Evolutionary conservation across 495 filamentous ascomycete species (phyloP).

Genomic region (Trichoderma orchidacearum): DNA sequence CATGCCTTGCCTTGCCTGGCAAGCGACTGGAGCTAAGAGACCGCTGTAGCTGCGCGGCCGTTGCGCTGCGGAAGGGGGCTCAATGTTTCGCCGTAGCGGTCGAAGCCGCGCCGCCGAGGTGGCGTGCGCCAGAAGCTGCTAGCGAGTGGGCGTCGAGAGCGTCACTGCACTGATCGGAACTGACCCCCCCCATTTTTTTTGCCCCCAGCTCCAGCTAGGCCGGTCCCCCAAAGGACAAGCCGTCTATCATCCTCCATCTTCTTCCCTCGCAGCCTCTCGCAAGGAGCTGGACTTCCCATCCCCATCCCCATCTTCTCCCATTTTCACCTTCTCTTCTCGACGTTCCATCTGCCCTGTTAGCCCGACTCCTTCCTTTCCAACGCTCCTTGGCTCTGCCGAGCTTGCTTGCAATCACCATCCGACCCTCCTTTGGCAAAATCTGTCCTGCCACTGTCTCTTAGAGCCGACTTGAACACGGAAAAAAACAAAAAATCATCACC

Average conservation of each 20-base stretch:
- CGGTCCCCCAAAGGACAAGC: neutral
- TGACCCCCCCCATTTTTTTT: neutral
- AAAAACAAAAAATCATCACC: neutral
- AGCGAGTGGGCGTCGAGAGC: neutral
- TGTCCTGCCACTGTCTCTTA: constrained; percentile 1
- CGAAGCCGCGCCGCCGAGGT: neutral
- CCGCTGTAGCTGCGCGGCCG: too few relatives aligned
- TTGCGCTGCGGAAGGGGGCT: too few relatives aligned
- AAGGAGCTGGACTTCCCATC: constrained; percentile 8
- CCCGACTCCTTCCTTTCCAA: constrained; percentile 22
- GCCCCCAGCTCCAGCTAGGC: neutral
- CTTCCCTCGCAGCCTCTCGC: constrained; percentile 7
- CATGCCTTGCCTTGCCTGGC: too few relatives aligned
- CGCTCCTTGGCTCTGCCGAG: constrained; percentile 6
- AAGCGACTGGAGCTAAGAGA: too few relatives aligned
- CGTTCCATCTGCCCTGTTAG: constrained; percentile 10
- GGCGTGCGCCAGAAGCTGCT: neutral
- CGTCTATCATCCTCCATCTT: neutral
- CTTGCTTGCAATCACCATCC: neutral
- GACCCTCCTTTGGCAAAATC: constrained; percentile 1
- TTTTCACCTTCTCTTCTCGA: constrained; percentile 24
- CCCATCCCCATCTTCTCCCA: constrained; percentile 13
- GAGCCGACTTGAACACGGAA: neutral
- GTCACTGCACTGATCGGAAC: too few relatives aligned
- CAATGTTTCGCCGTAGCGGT: neutral